Evolutionary conservation across 139 green algal species (phyloP).

Genomic region (Picochlorum costavermella): DNA sequence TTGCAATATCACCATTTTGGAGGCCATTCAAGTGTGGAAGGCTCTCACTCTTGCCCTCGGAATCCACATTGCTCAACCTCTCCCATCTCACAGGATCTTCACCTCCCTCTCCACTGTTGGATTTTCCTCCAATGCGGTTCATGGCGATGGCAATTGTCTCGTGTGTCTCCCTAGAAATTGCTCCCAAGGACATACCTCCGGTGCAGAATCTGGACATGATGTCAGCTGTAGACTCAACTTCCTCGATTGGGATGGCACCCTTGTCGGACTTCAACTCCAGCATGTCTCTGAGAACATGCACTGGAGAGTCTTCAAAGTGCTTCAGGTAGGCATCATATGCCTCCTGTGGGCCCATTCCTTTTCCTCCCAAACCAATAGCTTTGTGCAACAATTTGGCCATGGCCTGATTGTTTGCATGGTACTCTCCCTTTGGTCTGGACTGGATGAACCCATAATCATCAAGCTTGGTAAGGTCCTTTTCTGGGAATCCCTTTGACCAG

Average conservation of each 20-base stretch:
- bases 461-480: constrained; percentile 86
- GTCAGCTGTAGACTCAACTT: constrained; percentile 76
- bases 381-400: constrained; percentile 99
- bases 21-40: constrained; percentile 91
- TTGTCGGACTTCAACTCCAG: constrained; percentile 63
- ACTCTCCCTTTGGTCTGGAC: constrained; percentile 77
- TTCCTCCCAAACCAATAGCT: constrained; percentile 77
- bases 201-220: constrained; percentile 98
- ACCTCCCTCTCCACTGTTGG: constrained; percentile 78
- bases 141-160: constrained; percentile 98
- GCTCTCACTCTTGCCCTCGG: constrained; percentile 55
- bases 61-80: constrained; percentile 64
- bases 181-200: constrained; percentile 95
- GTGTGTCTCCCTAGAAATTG: constrained; percentile 94
- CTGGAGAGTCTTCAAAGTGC: constrained; percentile 72
- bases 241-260: constrained; percentile 60
- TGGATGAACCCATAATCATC: constrained; percentile 97
- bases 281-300: constrained; percentile 80
- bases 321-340: constrained; percentile 81
- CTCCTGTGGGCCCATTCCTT: constrained; percentile 30
- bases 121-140: constrained; percentile 97
- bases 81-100: constrained; percentile 87
- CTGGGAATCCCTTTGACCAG: constrained; percentile 86
- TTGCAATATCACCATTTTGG: constrained; percentile 87
- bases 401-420: constrained; percentile 96